Percentiles rank a stretch among this genome's conserved stretches.
phyloP scores from a whole-genome alignment of 2,329 filamentous ascomycete species.

The Dothistroma septosporum region DNA sequence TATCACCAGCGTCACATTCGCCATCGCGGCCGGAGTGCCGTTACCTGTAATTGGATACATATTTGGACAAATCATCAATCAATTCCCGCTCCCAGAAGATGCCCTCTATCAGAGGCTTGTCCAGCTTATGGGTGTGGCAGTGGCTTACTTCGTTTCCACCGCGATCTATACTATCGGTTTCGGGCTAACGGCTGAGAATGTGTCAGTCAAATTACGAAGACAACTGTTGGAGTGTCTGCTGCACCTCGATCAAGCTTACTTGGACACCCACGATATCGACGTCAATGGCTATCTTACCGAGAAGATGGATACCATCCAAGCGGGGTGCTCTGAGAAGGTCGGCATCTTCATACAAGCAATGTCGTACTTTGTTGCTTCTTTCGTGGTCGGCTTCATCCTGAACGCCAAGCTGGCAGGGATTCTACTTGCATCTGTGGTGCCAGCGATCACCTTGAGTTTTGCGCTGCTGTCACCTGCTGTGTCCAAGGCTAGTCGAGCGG shows the following conservation, averaged over 20 bases:
- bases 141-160: conserved; percentile 49
- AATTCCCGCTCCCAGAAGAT: conserved; percentile 47
- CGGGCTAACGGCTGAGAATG: conserved; percentile 48
- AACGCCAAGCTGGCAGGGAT: conserved; percentile 42
- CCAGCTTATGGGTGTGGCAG: conserved; percentile 45
- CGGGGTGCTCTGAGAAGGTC: conserved; percentile 47
- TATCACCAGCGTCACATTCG: conserved; percentile 34
- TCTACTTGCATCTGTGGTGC: conserved; percentile 46
- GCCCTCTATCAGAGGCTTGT: conserved; percentile 40
- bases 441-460: conserved; percentile 45
- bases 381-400: conserved; percentile 44
- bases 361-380: conserved; percentile 45
- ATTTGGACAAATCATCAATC: conserved; percentile 48
- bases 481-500: conserved; percentile 39
- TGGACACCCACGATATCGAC: conserved; percentile 49
- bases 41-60: conserved; percentile 43
- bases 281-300: conserved; percentile 46
- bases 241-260: conserved; percentile 51
- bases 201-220: conserved; percentile 46
- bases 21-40: conserved; percentile 40
- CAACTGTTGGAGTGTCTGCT: conserved; percentile 46
- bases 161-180: conserved; percentile 50
- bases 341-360: conserved; percentile 46
- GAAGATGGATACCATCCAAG: conserved; percentile 34
- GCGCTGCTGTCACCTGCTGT: conserved; percentile 41